These are phyloP conservation scores for Saraca asoca DNA, from an alignment of 331 rosid genomes.

Conservation along the genomic window DNA sequence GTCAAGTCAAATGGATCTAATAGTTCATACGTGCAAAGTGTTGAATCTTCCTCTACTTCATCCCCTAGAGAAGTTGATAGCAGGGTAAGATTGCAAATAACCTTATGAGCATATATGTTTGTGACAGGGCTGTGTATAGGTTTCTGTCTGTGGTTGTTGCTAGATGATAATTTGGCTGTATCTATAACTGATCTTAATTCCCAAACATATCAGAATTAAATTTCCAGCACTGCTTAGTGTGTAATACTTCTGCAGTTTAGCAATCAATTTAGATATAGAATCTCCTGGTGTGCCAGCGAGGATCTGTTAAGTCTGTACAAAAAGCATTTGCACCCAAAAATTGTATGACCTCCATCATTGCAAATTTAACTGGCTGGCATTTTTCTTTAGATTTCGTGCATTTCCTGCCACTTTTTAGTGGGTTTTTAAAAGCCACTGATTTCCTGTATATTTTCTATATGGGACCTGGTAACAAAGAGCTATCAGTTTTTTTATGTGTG, in stretches of 20 bases:
- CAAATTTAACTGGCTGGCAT: constrained; percentile 19
- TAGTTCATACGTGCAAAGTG: constrained; percentile 42
- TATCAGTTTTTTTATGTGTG: not conserved
- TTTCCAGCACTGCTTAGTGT: not conserved
- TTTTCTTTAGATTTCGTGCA: constrained; percentile 2
- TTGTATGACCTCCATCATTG: constrained; percentile 4
- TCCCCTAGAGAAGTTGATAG: constrained; percentile 45
- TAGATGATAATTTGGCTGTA: constrained; percentile 22
- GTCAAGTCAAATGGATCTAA: constrained; percentile 48
- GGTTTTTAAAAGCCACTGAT: not conserved
- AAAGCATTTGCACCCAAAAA: constrained; percentile 12
- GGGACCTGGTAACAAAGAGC: constrained; percentile 29
- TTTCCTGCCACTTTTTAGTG: constrained; percentile 11
- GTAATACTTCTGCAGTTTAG: constrained; percentile 1
- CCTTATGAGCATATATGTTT: constrained; percentile 22
- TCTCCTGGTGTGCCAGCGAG: constrained; percentile 1
- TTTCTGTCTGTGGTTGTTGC: constrained; percentile 12
- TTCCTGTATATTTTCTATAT: not conserved
- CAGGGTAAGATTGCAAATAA: constrained; percentile 39
- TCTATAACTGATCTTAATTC: not conserved
- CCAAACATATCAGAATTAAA: not conserved
- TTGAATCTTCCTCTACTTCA: constrained; percentile 40
- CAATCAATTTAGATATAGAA: constrained; percentile 21
- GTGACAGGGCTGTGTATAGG: constrained; percentile 17
- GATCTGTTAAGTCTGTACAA: not conserved